Percentiles rank a stretch among this genome's conserved stretches.
Conservation (phyloP, 768 basidiomycete genomes). For the Mycena indigotica region DNA sequence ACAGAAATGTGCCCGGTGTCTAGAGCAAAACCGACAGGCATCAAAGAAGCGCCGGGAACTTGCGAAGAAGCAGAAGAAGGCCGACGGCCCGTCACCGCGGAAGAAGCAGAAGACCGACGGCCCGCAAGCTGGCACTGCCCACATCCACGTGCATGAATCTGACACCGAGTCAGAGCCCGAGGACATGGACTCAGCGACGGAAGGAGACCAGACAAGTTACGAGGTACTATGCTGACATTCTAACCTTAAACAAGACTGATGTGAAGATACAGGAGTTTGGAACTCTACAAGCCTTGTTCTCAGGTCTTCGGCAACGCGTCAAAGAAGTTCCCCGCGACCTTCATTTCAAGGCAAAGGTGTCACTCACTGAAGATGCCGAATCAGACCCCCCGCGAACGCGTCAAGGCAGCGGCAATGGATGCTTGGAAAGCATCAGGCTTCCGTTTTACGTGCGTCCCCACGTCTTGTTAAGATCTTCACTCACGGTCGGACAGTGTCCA, state of each 20-base stretch:
- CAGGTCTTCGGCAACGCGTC: conserved; percentile 9
- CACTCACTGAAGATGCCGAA: conserved; percentile 1
- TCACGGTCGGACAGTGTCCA: conserved; percentile 5
- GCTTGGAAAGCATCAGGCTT: conserved; percentile 7
- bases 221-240: not conserved
- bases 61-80: not conserved
- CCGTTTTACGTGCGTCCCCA: conserved; percentile 7
- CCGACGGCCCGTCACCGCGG: not conserved
- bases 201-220: not conserved
- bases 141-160: too few relatives aligned
- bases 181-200: not conserved
- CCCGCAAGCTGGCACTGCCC: too few relatives aligned
- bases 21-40: not conserved
- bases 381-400: conserved; percentile 6
- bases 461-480: not conserved
- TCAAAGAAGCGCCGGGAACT: not conserved
- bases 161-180: not conserved
- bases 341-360: conserved; percentile 7
- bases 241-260: not conserved
- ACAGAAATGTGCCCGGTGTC: not conserved
- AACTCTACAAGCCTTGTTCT: conserved; percentile 29
- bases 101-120: not conserved
- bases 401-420: conserved; percentile 8
- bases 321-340: conserved; percentile 2
- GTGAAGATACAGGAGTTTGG: conserved; percentile 19